Evolutionary conservation across 306 rosid genomes (phyloP).

Genomic region (Pyrus communis): DNA sequence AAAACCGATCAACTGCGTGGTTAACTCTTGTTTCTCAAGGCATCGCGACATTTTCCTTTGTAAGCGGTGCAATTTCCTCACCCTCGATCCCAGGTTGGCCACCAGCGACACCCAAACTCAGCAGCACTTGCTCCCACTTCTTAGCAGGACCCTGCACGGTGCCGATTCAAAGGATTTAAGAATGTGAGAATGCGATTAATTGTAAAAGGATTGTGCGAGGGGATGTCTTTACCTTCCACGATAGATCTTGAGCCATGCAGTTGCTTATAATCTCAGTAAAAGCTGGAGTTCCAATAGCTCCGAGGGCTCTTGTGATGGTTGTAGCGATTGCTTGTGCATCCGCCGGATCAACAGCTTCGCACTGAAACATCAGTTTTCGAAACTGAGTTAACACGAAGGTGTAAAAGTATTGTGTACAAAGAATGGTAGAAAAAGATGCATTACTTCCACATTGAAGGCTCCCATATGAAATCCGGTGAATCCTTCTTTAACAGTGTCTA

Average conservation of each 20-base stretch:
- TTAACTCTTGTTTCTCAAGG: constrained; percentile 28
- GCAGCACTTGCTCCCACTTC: constrained; percentile 67
- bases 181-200: neutral
- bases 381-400: neutral
- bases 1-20: neutral
- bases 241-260: constrained; percentile 78
- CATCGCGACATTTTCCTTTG: constrained; percentile 62
- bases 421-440: neutral
- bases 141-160: constrained; percentile 58
- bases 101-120: constrained; percentile 51
- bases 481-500: constrained; percentile 78
- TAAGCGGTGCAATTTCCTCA: constrained; percentile 71
- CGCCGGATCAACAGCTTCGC: constrained; percentile 63
- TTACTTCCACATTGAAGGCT: constrained; percentile 71
- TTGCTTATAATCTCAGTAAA: constrained; percentile 51
- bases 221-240: constrained; percentile 64
- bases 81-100: constrained; percentile 58
- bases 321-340: constrained; percentile 53
- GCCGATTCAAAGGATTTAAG: neutral
- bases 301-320: constrained; percentile 45
- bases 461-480: constrained; percentile 91
- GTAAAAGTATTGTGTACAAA: neutral
- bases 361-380: constrained; percentile 30
- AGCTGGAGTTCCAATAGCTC: constrained; percentile 42
- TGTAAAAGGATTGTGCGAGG: neutral